A percentile compares a stretch with the other conserved stretches of the same genome.
Evolutionary conservation across 176 grass and related monocot species (phyloP).

Genomic region (Phyllostachys edulis): DNA sequence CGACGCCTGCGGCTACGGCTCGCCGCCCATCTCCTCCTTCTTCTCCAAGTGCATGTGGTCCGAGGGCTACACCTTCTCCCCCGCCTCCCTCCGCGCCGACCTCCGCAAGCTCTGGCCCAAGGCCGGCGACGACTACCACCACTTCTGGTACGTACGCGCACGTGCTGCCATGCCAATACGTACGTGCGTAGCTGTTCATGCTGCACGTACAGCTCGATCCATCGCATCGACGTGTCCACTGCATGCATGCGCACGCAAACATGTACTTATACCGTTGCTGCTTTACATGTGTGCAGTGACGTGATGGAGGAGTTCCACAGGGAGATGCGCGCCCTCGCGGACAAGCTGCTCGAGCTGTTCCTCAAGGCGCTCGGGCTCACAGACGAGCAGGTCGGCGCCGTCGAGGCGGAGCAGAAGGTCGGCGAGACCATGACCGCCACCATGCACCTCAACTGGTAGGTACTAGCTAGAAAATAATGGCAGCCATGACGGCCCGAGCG

Average conservation of each 20-base stretch:
- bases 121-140: conserved; percentile 53
- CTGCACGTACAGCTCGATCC: background rate
- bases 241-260: conserved; percentile 27
- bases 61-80: conserved; percentile 93
- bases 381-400: conserved; percentile 43
- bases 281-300: conserved; percentile 43
- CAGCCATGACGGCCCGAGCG: background rate
- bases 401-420: conserved; percentile 36
- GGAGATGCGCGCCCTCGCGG: conserved; percentile 60
- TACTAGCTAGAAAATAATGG: background rate
- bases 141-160: conserved; percentile 64
- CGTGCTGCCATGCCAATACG: background rate
- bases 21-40: conserved; percentile 94
- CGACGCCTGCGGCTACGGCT: conserved; percentile 72
- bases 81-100: conserved; percentile 53
- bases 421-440: conserved; percentile 49
- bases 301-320: conserved; percentile 89
- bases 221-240: background rate
- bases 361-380: conserved; percentile 69
- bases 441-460: conserved; percentile 62
- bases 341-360: conserved; percentile 57
- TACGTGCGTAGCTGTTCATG: background rate
- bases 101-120: conserved; percentile 88
- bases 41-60: conserved; percentile 99
- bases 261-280: background rate